Conservation (phyloP, 192 early-diverging fungal genomes). For the Spizellomyces sp. region DNA sequence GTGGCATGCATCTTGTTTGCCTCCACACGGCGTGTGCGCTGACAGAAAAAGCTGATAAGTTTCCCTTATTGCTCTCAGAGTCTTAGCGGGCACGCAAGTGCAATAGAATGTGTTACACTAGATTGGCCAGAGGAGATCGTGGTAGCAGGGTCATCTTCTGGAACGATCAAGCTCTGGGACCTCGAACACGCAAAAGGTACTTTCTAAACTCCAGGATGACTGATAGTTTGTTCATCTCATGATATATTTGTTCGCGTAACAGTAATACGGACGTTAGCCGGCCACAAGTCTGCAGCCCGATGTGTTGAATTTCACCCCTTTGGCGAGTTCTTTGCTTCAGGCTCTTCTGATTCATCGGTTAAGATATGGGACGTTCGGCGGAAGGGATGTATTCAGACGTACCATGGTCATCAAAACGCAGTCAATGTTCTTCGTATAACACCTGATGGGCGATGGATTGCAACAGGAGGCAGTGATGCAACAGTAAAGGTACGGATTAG, state of each 20-base stretch:
- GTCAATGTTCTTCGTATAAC: slow-evolving; percentile 51
- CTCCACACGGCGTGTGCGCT: neutral
- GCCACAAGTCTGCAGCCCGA: slow-evolving; percentile 47
- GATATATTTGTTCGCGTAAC: neutral
- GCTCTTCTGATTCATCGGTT: slow-evolving; percentile 51
- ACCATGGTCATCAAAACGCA: slow-evolving; percentile 41
- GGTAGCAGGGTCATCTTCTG: slow-evolving; percentile 53
- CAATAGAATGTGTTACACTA: slow-evolving; percentile 54
- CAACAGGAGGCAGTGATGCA: slow-evolving; percentile 47
- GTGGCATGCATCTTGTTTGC: neutral
- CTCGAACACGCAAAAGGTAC: slow-evolving; percentile 59
- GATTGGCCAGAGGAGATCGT: slow-evolving; percentile 65
- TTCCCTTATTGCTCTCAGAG: slow-evolving; percentile 26
- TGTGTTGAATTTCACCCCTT: slow-evolving; percentile 67
- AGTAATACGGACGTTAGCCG: slow-evolving; percentile 60
- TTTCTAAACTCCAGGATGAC: neutral
- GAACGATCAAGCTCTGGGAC: slow-evolving; percentile 67
- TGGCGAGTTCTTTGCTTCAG: slow-evolving; percentile 69
- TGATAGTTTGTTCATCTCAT: neutral
- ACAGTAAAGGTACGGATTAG: slow-evolving; percentile 47
- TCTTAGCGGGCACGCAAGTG: slow-evolving; percentile 46
- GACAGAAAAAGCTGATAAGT: neutral
- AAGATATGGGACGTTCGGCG: slow-evolving; percentile 68
- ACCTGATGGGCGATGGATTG: slow-evolving; percentile 67
- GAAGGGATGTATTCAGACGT: slow-evolving; percentile 67